These are phyloP conservation scores for Quercus tomentella DNA, from an alignment of 331 rosid genomes.

Conservation along the genomic window DNA sequence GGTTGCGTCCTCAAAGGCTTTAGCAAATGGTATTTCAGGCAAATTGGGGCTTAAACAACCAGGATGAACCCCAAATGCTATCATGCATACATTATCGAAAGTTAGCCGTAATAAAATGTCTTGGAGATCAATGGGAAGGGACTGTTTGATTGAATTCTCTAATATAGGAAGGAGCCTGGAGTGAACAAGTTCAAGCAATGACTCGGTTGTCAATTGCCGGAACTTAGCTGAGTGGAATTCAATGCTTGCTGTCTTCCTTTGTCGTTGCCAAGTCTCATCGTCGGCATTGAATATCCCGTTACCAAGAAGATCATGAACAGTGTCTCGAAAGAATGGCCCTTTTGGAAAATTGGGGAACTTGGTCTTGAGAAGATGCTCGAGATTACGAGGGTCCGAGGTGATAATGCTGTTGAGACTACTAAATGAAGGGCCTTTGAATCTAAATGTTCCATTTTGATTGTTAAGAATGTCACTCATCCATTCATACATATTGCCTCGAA, in stretches of 20 bases:
- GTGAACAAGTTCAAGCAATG: constrained; percentile 68
- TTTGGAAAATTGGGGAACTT: constrained; percentile 65
- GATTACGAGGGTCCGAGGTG: constrained; percentile 75
- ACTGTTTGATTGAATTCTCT: constrained; percentile 29
- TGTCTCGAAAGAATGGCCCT: constrained; percentile 70
- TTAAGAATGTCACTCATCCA: constrained; percentile 54
- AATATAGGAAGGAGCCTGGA: constrained; percentile 53
- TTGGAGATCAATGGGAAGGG: constrained; percentile 54
- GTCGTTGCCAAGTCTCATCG: constrained; percentile 69
- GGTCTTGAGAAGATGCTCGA: constrained; percentile 79
- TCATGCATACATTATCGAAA: constrained; percentile 84
- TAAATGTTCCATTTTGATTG: constrained; percentile 55
- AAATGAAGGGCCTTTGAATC: constrained; percentile 63
- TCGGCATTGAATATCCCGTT: constrained; percentile 78
- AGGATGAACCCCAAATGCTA: constrained; percentile 94
- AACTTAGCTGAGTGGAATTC: constrained; percentile 82
- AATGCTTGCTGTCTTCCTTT: constrained; percentile 79
- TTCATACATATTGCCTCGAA: constrained; percentile 51
- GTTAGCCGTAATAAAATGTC: constrained; percentile 72
- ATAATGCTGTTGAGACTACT: constrained; percentile 58
- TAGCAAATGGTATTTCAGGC: constrained; percentile 66
- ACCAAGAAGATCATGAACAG: constrained; percentile 67
- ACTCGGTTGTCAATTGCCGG: constrained; percentile 50
- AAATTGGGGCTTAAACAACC: constrained; percentile 55
- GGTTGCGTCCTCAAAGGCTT: constrained; percentile 83